Evolutionary conservation across 2,329 filamentous ascomycete genomes (phyloP).

Genomic region (Fusarium sulawesiense): DNA sequence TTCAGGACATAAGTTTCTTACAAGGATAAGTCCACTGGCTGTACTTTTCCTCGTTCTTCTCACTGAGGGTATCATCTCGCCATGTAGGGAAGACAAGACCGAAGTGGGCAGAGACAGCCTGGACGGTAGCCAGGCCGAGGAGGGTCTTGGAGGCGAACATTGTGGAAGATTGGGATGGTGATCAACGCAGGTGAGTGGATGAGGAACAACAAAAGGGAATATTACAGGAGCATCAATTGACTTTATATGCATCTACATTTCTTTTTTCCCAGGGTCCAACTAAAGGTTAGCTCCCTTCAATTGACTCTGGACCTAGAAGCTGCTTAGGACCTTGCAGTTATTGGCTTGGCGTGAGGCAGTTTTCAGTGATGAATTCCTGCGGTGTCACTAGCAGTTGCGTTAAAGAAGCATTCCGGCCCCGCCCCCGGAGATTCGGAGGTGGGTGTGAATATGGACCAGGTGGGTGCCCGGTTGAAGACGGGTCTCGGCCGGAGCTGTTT

Average conservation of each 20-base stretch:
- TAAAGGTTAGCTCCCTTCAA: conserved; percentile 9
- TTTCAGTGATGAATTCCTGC: conserved; percentile 19
- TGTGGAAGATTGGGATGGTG: not conserved
- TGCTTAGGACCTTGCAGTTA: conserved; percentile 14
- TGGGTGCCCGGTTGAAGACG: conserved; percentile 25
- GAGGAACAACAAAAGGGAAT: not conserved
- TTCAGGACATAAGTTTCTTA: conserved; percentile 47
- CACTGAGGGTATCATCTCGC: conserved; percentile 60
- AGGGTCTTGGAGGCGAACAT: conserved; percentile 50
- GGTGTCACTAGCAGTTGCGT: conserved; percentile 14
- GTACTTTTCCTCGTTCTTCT: conserved; percentile 54
- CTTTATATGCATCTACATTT: conserved; percentile 32
- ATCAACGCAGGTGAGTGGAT: conserved; percentile 1
- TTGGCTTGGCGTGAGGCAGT: conserved; percentile 38
- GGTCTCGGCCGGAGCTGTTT: not conserved
- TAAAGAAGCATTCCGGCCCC: conserved; percentile 10
- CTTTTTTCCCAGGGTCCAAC: conserved; percentile 11
- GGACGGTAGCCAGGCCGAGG: conserved; percentile 51
- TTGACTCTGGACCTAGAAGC: conserved; percentile 13
- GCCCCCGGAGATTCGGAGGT: conserved; percentile 29
- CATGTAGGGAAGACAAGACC: conserved; percentile 59
- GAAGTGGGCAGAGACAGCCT: conserved; percentile 61
- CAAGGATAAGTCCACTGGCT: conserved; percentile 65
- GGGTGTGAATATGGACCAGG: conserved; percentile 28
- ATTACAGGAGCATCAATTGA: conserved; percentile 7